Evolutionary conservation across 2,329 filamentous ascomycete genomes (phyloP), one percentile per base, ranked within the genome.

Genomic region (Fusarium citri): DNA sequence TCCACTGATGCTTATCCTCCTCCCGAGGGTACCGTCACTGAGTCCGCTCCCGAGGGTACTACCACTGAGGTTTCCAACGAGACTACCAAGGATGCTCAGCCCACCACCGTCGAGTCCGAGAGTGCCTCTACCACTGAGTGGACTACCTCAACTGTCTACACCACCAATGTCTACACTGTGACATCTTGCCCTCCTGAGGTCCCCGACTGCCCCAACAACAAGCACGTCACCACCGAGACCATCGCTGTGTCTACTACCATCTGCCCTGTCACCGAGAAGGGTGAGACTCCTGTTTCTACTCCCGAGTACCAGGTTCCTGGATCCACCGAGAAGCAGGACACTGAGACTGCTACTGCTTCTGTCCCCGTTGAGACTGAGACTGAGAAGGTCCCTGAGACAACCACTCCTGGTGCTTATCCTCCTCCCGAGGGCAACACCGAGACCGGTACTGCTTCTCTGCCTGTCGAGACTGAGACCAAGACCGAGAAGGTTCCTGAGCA

Each of bases 241-340:
- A 50, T 74, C 18, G 72, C 72, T 11, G 41, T 74, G 22, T 74
- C 67, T 5, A 74, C 72, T 22, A 74, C 72, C 5, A 15, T 74
- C 47, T 74, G 72, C 40, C 72, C 72, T 2, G 69, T 74, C 3
- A 73, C 72, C 1, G 65, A 71, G 40, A 56, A 65, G 25, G 62
- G 62, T 11, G 60, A 65, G 47, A 65, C 61, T n/a, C n/a, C 49
- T 22, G 49, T 53, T 9, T 26, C 41, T 16, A 53, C 50, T 20
- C 59, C 65, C n/a, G 48, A 58, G n/a, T 46, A 22, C 42, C 46
- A 66, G 30, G 54, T 22, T 2, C 49, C 55, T 8, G 68, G 20
- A 11, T 37, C 60, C 10, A 65, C 62, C 12, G 53, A 51, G 14
- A 30, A 56, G 7, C 57, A 41, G 2, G 47, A 51, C n/a, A 59